These are phyloP conservation scores for Arabis alpina DNA, from an alignment of 345 rosid species.

Conservation along the genomic window DNA sequence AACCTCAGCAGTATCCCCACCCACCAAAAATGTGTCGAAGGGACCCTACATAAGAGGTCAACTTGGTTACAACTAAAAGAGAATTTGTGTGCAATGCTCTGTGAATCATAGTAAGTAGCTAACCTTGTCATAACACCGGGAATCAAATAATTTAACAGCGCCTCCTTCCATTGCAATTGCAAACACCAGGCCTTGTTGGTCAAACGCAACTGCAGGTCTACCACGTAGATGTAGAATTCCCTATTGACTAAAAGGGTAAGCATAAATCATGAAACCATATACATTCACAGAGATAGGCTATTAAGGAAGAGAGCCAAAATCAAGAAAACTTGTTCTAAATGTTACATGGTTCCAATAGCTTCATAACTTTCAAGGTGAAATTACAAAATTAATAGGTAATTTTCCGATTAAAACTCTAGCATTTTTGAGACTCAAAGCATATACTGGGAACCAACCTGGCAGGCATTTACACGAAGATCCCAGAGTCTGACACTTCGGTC, in stretches of 20 bases:
- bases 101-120: conserved; percentile 8
- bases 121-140: conserved; percentile 95
- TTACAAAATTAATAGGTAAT: neutral
- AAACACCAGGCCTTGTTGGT: conserved; percentile 98
- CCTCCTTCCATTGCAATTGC: conserved; percentile 99
- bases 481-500: conserved; percentile 92
- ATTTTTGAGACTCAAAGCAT: too few relatives aligned
- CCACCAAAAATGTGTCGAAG: conserved; percentile 93
- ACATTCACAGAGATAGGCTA: conserved; percentile 6
- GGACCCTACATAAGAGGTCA: conserved; percentile 71
- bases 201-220: conserved; percentile 95
- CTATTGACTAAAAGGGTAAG: conserved; percentile 71
- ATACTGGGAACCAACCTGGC: conserved; percentile 73
- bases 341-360: conserved; percentile 1
- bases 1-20: conserved; percentile 96
- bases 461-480: conserved; percentile 99
- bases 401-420: neutral
- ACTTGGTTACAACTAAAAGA: conserved; percentile 1
- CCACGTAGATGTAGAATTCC: conserved; percentile 91
- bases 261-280: conserved; percentile 51
- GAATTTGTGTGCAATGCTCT: neutral
- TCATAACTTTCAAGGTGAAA: neutral
- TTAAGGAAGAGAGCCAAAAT: neutral
- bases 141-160: conserved; percentile 94
- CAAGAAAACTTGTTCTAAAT: neutral